Evolutionary conservation across 768 basidiomycete species (phyloP).

Genomic region (Trichaptum fuscoviolaceum): DNA sequence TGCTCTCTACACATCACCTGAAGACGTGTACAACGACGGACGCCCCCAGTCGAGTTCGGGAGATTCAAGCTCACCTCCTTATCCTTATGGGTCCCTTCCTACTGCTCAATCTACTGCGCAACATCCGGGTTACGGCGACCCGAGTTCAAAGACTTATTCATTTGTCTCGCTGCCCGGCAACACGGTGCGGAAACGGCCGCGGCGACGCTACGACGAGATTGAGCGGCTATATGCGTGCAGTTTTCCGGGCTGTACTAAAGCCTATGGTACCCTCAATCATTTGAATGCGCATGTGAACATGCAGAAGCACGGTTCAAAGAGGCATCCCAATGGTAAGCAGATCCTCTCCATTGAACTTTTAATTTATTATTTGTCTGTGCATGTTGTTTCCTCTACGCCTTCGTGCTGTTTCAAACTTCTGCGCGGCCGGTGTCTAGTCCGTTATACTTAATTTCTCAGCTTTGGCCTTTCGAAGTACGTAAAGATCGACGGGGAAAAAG

Average conservation of each 20-base stretch:
- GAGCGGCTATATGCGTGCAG: slow-evolving; percentile 89
- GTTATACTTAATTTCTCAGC: slow-evolving; percentile 7
- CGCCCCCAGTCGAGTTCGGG: background rate
- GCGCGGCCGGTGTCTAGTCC: too few species aligned
- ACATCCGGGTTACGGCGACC: background rate
- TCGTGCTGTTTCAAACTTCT: too few species aligned
- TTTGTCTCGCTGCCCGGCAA: slow-evolving; percentile 81
- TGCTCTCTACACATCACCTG: background rate
- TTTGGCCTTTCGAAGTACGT: background rate
- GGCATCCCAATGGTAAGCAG: slow-evolving; percentile 82
- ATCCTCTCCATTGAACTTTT: slow-evolving; percentile 11
- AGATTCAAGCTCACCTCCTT: background rate
- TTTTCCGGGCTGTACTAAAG: slow-evolving; percentile 56
- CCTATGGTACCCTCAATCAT: slow-evolving; percentile 94
- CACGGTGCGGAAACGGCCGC: slow-evolving; percentile 76
- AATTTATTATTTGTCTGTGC: slow-evolving; percentile 2
- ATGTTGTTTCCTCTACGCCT: background rate
- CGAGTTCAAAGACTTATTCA: slow-evolving; percentile 58
- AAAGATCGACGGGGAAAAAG: background rate
- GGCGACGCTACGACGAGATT: slow-evolving; percentile 89
- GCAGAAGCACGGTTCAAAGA: slow-evolving; percentile 92
- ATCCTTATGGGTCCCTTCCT: background rate
- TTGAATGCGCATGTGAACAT: slow-evolving; percentile 98
- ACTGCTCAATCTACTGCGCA: background rate
- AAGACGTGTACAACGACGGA: background rate